These are phyloP conservation scores for Phialophora verrucosa DNA, from an alignment of 2,329 filamentous ascomycete genomes.

Conservation along the genomic window DNA sequence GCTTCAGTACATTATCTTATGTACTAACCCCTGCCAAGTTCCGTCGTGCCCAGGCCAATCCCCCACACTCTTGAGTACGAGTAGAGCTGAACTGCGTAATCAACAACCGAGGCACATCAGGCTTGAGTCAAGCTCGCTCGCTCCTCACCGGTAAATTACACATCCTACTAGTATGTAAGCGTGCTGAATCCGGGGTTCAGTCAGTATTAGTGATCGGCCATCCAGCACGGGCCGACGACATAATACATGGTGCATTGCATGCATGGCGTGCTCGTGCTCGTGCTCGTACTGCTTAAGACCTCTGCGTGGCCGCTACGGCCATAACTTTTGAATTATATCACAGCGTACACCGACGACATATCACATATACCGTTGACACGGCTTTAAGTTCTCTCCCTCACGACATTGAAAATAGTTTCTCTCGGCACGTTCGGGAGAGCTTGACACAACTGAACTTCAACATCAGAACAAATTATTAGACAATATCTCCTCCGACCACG, in stretches of 20 bases:
- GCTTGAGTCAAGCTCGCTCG: neutral
- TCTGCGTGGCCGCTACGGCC: neutral
- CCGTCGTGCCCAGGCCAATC: neutral
- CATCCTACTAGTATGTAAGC: neutral
- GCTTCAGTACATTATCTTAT: too few relatives aligned
- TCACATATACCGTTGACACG: too few relatives aligned
- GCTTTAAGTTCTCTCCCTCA: too few relatives aligned
- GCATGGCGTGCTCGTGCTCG: neutral
- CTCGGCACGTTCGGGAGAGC: too few relatives aligned
- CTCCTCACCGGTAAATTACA: neutral
- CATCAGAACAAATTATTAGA: too few relatives aligned
- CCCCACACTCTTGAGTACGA: too few relatives aligned
- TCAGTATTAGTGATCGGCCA: constrained; percentile 4
- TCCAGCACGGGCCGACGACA: neutral
- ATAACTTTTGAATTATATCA: neutral
- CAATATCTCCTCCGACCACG: too few relatives aligned
- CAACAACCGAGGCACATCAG: constrained; percentile 4
- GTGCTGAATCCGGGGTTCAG: neutral
- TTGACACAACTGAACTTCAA: too few relatives aligned
- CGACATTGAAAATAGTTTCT: too few relatives aligned
- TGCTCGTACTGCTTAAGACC: neutral
- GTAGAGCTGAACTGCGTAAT: neutral
- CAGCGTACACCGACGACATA: too few relatives aligned
- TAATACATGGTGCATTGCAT: neutral
- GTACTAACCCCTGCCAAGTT: neutral